A percentile compares a stretch with the other conserved stretches of the same genome.
Conservation (phyloP, 768 basidiomycete species). For the Ephemerocybe angulata region DNA sequence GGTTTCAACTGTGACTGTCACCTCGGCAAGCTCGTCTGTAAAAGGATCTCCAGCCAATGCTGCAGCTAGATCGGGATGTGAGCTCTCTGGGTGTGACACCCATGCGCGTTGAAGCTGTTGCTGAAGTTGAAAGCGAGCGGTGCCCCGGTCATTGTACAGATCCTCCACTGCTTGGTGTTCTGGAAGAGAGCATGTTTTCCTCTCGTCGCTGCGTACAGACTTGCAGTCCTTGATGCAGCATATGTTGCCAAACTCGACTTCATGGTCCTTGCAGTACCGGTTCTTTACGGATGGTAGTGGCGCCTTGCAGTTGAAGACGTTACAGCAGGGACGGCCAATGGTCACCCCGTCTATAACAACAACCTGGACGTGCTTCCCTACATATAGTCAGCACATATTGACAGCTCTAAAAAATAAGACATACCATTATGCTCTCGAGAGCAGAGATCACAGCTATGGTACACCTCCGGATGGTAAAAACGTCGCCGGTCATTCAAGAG, state of each 20-base stretch:
- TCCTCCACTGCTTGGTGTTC: constrained; percentile 10
- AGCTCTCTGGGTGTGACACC: constrained; percentile 6
- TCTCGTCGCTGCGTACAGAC: background rate
- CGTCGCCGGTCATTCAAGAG: constrained; percentile 5
- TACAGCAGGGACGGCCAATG: constrained; percentile 13
- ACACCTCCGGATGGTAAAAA: constrained; percentile 8
- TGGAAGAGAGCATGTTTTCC: constrained; percentile 4
- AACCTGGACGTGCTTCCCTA: constrained; percentile 4
- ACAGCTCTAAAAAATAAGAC: background rate
- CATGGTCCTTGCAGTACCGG: constrained; percentile 10
- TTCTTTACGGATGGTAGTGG: constrained; percentile 9
- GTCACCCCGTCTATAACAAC: constrained; percentile 17
- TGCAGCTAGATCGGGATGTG: background rate
- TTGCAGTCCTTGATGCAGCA: constrained; percentile 9
- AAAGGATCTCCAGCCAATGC: background rate
- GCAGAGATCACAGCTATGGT: constrained; percentile 13
- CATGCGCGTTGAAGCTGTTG: constrained; percentile 2
- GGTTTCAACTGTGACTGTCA: background rate
- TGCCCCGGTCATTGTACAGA: constrained; percentile 1
- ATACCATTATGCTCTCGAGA: background rate
- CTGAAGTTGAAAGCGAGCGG: constrained; percentile 9
- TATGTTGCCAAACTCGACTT: background rate
- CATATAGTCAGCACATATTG: background rate
- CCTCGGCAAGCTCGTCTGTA: background rate
- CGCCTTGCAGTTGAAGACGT: constrained; percentile 9